Conservation (phyloP, 1,284 basidiomycete genomes). For the Apiotrichum montevideense region DNA sequence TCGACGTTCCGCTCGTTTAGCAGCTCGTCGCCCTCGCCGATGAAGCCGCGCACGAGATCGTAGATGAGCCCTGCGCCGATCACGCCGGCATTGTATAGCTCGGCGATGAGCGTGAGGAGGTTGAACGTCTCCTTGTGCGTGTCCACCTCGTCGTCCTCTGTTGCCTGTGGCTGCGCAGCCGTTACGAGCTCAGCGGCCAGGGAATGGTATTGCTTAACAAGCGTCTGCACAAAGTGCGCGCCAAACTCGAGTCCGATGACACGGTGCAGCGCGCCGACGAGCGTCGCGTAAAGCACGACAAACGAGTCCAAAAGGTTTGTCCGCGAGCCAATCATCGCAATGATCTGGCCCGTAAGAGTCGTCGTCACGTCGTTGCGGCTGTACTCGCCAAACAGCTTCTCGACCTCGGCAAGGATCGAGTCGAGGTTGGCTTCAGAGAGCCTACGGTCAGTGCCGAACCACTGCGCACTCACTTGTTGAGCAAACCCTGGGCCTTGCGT, state of each 20-base stretch:
- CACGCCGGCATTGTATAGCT: conserved; percentile 93
- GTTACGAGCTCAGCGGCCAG: background rate
- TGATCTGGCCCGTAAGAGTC: conserved; percentile 68
- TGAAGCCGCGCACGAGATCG: conserved; percentile 75
- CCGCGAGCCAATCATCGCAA: conserved; percentile 75
- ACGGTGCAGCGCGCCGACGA: conserved; percentile 77
- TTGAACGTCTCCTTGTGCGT: conserved; percentile 76
- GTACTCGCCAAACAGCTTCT: conserved; percentile 70
- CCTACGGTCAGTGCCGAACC: conserved; percentile 46
- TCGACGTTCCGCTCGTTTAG: conserved; percentile 78
- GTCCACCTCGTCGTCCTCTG: conserved; percentile 11
- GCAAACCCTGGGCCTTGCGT: conserved; percentile 74
- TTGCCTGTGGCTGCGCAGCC: no score
- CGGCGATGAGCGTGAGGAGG: conserved; percentile 76
- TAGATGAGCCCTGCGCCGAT: conserved; percentile 82
- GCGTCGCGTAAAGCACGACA: conserved; percentile 82
- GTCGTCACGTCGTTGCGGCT: conserved; percentile 82
- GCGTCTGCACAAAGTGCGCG: conserved; percentile 52
- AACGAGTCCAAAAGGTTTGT: conserved; percentile 83
- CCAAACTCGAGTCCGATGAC: conserved; percentile 87
- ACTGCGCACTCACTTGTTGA: conserved; percentile 62
- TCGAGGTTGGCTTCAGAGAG: conserved; percentile 87
- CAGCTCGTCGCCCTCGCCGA: conserved; percentile 49
- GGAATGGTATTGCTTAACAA: conserved; percentile 22
- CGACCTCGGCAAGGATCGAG: conserved; percentile 68